phyloP scores from a whole-genome alignment of 2,329 filamentous ascomycete species.

The Calonectria naviculata region DNA sequence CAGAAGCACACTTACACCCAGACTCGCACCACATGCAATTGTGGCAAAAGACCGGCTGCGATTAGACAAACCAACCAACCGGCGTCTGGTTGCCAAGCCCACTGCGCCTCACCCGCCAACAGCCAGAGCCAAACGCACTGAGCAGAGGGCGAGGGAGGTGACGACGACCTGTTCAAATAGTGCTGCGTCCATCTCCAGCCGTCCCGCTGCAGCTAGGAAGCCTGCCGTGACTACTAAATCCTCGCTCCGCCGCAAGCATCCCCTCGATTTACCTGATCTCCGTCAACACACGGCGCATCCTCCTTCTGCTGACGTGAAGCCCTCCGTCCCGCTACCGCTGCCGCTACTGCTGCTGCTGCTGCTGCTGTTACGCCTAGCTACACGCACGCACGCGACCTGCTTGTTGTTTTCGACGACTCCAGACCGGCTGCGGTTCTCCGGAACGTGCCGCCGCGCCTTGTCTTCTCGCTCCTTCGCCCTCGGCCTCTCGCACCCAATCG shows the following conservation, averaged over 20 bases:
- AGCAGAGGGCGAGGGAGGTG: slow-evolving; percentile 3
- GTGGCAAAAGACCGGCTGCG: neutral
- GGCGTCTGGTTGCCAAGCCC: slow-evolving; percentile 14
- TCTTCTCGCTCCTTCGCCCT: neutral
- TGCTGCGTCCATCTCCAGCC: neutral
- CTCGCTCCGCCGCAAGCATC: neutral
- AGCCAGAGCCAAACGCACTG: neutral
- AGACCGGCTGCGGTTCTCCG: neutral
- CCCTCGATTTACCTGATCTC: slow-evolving; percentile 9
- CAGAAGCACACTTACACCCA: neutral
- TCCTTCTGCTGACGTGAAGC: neutral
- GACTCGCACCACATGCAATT: neutral
- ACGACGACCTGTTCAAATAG: slow-evolving; percentile 12
- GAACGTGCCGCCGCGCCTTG: neutral
- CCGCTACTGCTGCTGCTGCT: no score
- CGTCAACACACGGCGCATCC: slow-evolving; percentile 17
- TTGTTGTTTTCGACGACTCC: neutral
- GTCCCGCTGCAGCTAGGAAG: slow-evolving; percentile 1
- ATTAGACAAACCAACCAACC: neutral
- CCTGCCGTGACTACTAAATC: slow-evolving; percentile 3
- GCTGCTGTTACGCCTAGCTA: neutral
- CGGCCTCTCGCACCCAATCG: neutral
- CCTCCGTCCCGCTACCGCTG: neutral
- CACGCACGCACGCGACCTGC: neutral
- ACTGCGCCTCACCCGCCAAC: slow-evolving; percentile 20